Percentiles rank a stretch among this genome's conserved stretches.
Evolutionary conservation across 202 grass and related monocot species (phyloP).

Genomic region (Saccharum hybrid): DNA sequence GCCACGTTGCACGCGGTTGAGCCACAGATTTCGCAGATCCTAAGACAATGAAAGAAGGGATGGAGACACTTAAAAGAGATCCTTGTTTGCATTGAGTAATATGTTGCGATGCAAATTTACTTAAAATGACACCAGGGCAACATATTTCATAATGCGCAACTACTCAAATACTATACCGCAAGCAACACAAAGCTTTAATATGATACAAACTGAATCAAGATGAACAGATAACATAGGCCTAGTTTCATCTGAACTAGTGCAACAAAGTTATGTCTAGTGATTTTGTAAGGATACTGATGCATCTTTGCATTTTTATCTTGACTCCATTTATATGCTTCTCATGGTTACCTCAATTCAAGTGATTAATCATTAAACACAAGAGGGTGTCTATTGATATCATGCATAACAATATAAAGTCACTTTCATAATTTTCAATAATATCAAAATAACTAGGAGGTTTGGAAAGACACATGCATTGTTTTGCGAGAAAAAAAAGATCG

Average conservation of each 20-base stretch:
- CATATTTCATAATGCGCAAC: background rate
- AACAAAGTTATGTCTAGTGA: background rate
- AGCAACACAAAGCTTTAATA: background rate
- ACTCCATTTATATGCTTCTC: background rate
- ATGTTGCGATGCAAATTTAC: background rate
- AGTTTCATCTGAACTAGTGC: background rate
- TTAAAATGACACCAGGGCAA: background rate
- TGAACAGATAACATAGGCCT: background rate
- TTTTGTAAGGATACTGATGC: background rate
- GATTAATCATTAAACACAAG: slow-evolving; percentile 9
- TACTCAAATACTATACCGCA: background rate
- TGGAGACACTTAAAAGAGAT: slow-evolving; percentile 3
- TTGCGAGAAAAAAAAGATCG: background rate
- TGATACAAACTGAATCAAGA: background rate
- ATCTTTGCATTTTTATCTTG: slow-evolving; percentile 1
- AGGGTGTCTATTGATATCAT: background rate
- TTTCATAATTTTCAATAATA: background rate
- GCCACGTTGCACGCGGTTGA: slow-evolving; percentile 82
- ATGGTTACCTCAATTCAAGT: background rate
- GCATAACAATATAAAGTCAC: background rate
- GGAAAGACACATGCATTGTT: background rate
- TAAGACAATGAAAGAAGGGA: slow-evolving; percentile 40
- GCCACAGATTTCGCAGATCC: slow-evolving; percentile 92
- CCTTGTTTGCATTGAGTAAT: background rate
- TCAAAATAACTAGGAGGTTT: background rate